Evolutionary conservation across 768 basidiomycete species (phyloP).

Genomic region (Dioszegia hungarica): DNA sequence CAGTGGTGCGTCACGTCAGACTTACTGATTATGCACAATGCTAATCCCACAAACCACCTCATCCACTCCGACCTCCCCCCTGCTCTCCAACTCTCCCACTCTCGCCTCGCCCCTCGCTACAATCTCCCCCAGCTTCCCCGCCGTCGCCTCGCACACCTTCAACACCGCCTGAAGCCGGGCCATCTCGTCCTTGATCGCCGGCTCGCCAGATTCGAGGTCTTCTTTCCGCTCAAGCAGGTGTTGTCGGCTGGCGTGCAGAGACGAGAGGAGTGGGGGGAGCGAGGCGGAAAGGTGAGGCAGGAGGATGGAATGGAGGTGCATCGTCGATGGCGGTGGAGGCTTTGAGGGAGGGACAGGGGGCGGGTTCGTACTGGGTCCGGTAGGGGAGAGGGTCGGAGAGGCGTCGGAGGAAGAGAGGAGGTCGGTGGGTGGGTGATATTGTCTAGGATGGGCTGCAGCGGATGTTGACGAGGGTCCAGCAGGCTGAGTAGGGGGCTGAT

Average conservation of each 20-base stretch:
- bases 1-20: too few relatives aligned
- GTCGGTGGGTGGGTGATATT: constrained; percentile 51
- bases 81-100: constrained; percentile 65
- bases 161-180: constrained; percentile 85
- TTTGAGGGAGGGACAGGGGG: constrained; percentile 41
- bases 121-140: constrained; percentile 60
- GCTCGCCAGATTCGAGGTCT: constrained; percentile 82
- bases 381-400: constrained; percentile 50
- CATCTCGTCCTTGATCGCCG: constrained; percentile 95
- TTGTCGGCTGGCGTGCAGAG: constrained; percentile 54
- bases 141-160: constrained; percentile 79
- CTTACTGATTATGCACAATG: constrained; percentile 95
- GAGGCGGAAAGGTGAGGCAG: constrained; percentile 70
- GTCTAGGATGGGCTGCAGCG: constrained; percentile 8
- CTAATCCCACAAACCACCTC: constrained; percentile 92
- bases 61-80: constrained; percentile 89
- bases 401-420: constrained; percentile 56
- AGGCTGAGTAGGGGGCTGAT: constrained; percentile 4
- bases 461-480: not conserved
- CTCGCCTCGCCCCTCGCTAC: constrained; percentile 68
- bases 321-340: constrained; percentile 43
- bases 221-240: constrained; percentile 68
- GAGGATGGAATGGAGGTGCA: constrained; percentile 55
- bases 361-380: constrained; percentile 47
- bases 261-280: constrained; percentile 61